A percentile compares a stretch with the other conserved stretches of the same genome.
These are phyloP conservation scores for Leccinellum albellum DNA, from an alignment of 768 basidiomycete species.

Conservation along the genomic window DNA sequence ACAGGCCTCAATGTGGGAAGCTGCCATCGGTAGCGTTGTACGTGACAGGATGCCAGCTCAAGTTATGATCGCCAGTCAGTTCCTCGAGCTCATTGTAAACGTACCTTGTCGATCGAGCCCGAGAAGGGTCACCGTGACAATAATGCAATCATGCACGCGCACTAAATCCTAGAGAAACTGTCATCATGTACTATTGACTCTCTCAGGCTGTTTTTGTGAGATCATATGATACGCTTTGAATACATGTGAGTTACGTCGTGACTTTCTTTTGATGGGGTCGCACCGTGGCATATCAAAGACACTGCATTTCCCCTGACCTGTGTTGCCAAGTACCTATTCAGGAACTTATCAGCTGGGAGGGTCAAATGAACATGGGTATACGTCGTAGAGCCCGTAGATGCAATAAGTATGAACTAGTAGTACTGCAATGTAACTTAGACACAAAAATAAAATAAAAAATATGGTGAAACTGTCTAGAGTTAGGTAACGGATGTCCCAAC, in stretches of 20 bases:
- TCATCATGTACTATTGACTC: not conserved
- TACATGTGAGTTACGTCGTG: not conserved
- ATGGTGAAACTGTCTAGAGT: not conserved
- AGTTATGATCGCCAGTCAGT: not conserved
- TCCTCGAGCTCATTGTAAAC: not conserved
- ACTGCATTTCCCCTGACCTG: not conserved
- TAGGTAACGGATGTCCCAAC: conserved; percentile 3
- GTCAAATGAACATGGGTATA: conserved; percentile 4
- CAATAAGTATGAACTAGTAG: conserved; percentile 1
- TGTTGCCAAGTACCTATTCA: not conserved
- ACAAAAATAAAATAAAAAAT: conserved; percentile 5
- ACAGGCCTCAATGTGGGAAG: conserved; percentile 12
- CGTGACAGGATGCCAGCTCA: not conserved
- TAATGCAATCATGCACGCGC: not conserved
- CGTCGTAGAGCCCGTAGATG: conserved; percentile 5
- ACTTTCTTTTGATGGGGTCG: conserved; percentile 2
- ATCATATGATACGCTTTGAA: not conserved
- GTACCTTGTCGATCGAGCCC: conserved; percentile 4
- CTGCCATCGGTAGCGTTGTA: not conserved
- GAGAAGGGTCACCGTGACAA: not conserved
- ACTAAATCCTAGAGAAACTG: not conserved
- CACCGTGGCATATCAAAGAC: not conserved
- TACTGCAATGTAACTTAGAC: conserved; percentile 2
- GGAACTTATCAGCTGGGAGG: not conserved
- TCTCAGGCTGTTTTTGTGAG: conserved; percentile 2